Evolutionary conservation across 2,329 filamentous ascomycete genomes (phyloP).

Genomic region (Rosellinia necatrix): DNA sequence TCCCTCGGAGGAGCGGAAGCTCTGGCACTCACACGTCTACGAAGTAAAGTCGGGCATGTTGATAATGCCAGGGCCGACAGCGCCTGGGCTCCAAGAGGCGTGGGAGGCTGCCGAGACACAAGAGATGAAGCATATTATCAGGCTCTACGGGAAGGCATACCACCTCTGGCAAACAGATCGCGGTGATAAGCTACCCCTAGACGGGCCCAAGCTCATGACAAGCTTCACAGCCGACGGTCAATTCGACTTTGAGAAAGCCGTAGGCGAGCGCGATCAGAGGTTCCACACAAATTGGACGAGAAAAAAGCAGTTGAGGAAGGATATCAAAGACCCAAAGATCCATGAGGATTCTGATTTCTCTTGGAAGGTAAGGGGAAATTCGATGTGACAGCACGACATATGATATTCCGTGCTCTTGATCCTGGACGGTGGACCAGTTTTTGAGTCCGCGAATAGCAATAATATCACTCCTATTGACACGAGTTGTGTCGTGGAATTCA

Average conservation of each 20-base stretch:
- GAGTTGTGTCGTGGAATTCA: too few species aligned
- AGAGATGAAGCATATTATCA: slow-evolving; percentile 78
- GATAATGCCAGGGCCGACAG: slow-evolving; percentile 69
- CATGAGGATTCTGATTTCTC: slow-evolving; percentile 43
- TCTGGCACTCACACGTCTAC: slow-evolving; percentile 80
- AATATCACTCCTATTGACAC: background rate
- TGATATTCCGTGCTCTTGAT: too few species aligned
- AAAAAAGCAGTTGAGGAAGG: slow-evolving; percentile 51
- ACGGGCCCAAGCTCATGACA: slow-evolving; percentile 59
- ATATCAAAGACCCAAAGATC: slow-evolving; percentile 48
- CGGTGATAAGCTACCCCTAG: slow-evolving; percentile 63
- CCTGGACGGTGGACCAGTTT: background rate
- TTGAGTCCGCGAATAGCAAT: background rate
- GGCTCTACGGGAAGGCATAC: slow-evolving; percentile 81
- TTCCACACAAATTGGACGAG: slow-evolving; percentile 51
- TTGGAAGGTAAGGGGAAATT: slow-evolving; percentile 37
- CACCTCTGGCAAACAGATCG: slow-evolving; percentile 86
- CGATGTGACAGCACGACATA: slow-evolving; percentile 28
- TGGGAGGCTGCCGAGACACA: slow-evolving; percentile 80
- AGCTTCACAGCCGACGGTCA: slow-evolving; percentile 56
- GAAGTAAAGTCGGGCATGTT: slow-evolving; percentile 81
- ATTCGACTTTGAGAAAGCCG: slow-evolving; percentile 50
- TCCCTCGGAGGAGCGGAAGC: slow-evolving; percentile 66
- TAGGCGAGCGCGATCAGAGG: slow-evolving; percentile 51
- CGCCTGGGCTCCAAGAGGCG: slow-evolving; percentile 56